These are phyloP conservation scores for Annulohypoxylon maeteangense DNA, from an alignment of 495 filamentous ascomycete genomes.

Conservation along the genomic window DNA sequence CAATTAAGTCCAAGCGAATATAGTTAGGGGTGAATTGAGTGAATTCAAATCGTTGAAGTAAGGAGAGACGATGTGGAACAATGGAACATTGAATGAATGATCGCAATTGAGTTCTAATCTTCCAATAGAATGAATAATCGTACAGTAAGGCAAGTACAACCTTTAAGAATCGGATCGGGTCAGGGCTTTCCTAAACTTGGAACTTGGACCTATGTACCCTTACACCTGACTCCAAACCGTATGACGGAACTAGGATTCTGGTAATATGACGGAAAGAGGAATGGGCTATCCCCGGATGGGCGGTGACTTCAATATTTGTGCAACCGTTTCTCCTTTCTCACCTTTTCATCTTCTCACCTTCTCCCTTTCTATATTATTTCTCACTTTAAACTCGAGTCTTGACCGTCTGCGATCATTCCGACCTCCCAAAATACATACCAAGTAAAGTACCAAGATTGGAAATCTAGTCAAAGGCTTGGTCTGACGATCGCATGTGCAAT, in stretches of 20 bases:
- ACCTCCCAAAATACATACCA: background rate
- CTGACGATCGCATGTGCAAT: constrained; percentile 28
- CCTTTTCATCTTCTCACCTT: background rate
- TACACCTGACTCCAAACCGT: background rate
- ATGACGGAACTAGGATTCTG: background rate
- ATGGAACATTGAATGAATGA: constrained; percentile 2
- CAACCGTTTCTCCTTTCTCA: background rate
- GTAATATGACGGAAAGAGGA: constrained; percentile 27
- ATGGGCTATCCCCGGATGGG: constrained; percentile 13
- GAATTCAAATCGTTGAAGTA: background rate
- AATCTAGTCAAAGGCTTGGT: constrained; percentile 15
- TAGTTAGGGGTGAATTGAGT: constrained; percentile 17
- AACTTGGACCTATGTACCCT: background rate
- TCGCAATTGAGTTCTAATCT: constrained; percentile 12
- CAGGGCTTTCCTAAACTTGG: constrained; percentile 35
- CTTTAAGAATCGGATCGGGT: constrained; percentile 29
- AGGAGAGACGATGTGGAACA: constrained; percentile 8
- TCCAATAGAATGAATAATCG: background rate
- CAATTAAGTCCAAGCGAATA: constrained; percentile 20
- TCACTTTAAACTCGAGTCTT: background rate
- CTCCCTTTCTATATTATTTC: constrained; percentile 7
- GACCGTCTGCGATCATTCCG: background rate
- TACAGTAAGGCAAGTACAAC: constrained; percentile 17
- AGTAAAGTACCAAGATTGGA: constrained; percentile 7
- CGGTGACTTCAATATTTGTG: constrained; percentile 9